phyloP scores from a whole-genome alignment of 2,329 filamentous ascomycete species.

The Alternaria ethzedia region DNA sequence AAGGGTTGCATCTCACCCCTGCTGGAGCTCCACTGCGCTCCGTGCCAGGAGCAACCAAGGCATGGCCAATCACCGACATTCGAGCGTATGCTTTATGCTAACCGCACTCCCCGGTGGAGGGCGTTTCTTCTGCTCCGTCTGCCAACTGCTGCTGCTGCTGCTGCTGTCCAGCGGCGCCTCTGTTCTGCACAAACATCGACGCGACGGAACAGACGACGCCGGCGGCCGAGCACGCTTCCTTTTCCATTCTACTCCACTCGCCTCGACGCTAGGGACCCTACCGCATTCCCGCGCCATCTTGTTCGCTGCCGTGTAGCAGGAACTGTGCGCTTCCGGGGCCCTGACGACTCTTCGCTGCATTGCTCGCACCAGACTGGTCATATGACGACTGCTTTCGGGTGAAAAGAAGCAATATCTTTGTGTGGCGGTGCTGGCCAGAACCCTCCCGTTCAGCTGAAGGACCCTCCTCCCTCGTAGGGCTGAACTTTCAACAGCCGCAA shows the following conservation, averaged over 20 bases:
- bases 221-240: neutral
- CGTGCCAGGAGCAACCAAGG: conserved; percentile 22
- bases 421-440: conserved; percentile 31
- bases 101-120: conserved; percentile 33
- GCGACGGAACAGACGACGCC: neutral
- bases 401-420: conserved; percentile 12
- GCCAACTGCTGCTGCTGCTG: conserved; percentile 18
- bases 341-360: conserved; percentile 8
- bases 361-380: neutral
- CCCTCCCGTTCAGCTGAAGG: conserved; percentile 15
- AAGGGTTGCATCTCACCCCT: conserved; percentile 37
- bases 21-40: conserved; percentile 30
- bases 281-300: conserved; percentile 24
- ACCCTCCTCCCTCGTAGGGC: conserved; percentile 10
- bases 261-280: conserved; percentile 24
- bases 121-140: conserved; percentile 26
- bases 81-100: conserved; percentile 40
- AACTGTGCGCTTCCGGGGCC: conserved; percentile 15
- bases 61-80: conserved; percentile 34
- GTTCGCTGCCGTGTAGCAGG: conserved; percentile 39
- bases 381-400: conserved; percentile 6
- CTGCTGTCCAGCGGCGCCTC: conserved; percentile 16
- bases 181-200: conserved; percentile 2
- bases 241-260: conserved; percentile 15
- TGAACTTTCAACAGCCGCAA: conserved; percentile 10